Base-by-base conservation (phyloP, 768 basidiomycete species). In the Pleurotus citrinopileatus region DNA sequence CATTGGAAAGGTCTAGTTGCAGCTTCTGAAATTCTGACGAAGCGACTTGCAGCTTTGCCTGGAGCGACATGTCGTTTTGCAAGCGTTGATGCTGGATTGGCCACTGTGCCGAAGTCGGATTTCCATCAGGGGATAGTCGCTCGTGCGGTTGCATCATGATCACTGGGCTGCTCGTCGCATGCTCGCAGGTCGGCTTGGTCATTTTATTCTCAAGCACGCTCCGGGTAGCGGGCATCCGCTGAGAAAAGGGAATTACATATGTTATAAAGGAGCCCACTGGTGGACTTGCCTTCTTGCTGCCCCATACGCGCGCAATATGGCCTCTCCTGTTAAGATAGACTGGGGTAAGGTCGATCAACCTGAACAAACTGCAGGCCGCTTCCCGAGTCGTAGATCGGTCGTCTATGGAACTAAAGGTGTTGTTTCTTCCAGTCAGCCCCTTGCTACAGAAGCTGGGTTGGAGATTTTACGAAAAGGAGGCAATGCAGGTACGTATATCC, bases 391-490 rank as follows among this genome's bases (percentile, higher is more conserved):
- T 15, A 73, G 94, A 60, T 94, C 93, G 6, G 88, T 91, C 20
- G 85, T 93, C 17, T 92, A 90, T 70, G 86, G 89, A 5, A 89
- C 83, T 2, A 94, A 93, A 66, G 92, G 95, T 5, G 73, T 96
- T 28, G 89, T 98, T 3, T 83, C 93, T 6, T 88, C 87, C 25
- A 89, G 91, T 22, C 97, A 99, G 65, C 93, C 97, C 44, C 76
- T 94, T 34, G 97, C 97, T 1, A 86, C 87, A 13, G 88, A 91
- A 64, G 95, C 92, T 15, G 97, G 96, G 0, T 69, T 98, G 26
- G 94, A 97, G 70, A 90, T 99, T 59, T 73, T 99, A 22, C 78
- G 86, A 51, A 89, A 87, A 67, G 97, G 97, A 10, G 97, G 97
- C 48, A 99, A 99, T 73, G 96, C 96, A 61, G 95, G 92, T 91